A percentile compares a stretch with the other conserved stretches of the same genome.
These are phyloP conservation scores for Neofusicoccum ribis DNA, from an alignment of 2,329 filamentous ascomycete genomes.

Conservation along the genomic window DNA sequence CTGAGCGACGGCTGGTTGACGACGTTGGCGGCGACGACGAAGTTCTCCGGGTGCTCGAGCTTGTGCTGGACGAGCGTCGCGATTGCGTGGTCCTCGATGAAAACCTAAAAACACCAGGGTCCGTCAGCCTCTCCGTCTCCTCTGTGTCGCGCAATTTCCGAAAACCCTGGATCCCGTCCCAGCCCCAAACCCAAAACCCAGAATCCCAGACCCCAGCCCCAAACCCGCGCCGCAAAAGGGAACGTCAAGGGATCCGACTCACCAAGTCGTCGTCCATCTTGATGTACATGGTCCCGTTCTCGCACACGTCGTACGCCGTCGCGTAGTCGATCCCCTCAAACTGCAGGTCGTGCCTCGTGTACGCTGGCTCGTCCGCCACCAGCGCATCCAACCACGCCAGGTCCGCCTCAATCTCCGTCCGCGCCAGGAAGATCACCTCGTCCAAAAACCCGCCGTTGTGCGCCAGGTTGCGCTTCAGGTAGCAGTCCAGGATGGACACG, in stretches of 20 bases:
- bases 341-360: constrained; percentile 25
- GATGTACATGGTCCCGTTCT: constrained; percentile 38
- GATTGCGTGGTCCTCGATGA: constrained; percentile 49
- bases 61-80: constrained; percentile 56
- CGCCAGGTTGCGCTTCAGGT: constrained; percentile 42
- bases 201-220: background rate
- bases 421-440: constrained; percentile 45
- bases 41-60: constrained; percentile 52
- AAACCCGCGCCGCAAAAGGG: background rate
- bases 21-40: constrained; percentile 57
- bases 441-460: constrained; percentile 44
- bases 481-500: constrained; percentile 44
- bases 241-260: background rate
- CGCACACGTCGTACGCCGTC: constrained; percentile 23
- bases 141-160: too few relatives aligned
- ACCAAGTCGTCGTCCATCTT: constrained; percentile 47
- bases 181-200: background rate
- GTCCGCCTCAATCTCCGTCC: constrained; percentile 37
- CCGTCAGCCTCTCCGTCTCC: background rate
- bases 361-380: constrained; percentile 32
- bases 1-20: constrained; percentile 58
- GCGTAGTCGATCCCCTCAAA: constrained; percentile 25
- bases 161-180: background rate
- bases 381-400: constrained; percentile 39
- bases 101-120: constrained; percentile 29